Conservation (phyloP, 176 grass and related monocot species). For the Leersia perrieri region DNA sequence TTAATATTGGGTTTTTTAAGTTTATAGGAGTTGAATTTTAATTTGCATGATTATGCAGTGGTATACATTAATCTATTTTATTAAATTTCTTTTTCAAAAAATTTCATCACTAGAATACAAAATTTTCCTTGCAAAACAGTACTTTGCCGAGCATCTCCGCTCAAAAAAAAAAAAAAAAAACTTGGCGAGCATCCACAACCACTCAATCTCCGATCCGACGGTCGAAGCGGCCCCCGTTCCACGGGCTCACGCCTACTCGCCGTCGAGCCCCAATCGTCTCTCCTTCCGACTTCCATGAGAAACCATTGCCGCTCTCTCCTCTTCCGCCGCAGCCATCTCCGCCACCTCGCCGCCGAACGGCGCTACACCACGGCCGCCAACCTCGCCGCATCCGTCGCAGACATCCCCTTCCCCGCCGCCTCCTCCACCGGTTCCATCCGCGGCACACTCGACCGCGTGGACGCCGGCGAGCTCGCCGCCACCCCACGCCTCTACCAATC, state of each 20-base stretch:
- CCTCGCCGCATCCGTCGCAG: background rate
- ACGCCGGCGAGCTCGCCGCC: constrained; percentile 32
- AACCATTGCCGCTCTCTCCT: background rate
- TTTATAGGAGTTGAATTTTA: too few relatives aligned
- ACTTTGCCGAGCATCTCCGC: too few relatives aligned
- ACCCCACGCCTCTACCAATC: constrained; percentile 36
- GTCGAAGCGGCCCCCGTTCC: too few relatives aligned
- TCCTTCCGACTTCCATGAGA: background rate
- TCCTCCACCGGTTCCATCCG: background rate
- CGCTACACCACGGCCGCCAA: background rate
- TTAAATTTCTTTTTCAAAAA: too few relatives aligned
- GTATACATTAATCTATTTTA: too few relatives aligned
- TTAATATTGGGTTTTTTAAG: too few relatives aligned
- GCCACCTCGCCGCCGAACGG: background rate
- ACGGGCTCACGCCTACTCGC: background rate
- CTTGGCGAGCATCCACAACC: too few relatives aligned
- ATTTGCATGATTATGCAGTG: too few relatives aligned
- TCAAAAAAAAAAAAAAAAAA: too few relatives aligned
- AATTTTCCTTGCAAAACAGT: too few relatives aligned
- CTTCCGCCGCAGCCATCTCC: background rate
- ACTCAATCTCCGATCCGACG: too few relatives aligned
- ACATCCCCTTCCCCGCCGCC: background rate
- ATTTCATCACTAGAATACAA: too few relatives aligned
- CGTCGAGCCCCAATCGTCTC: background rate
- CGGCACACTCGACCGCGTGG: constrained; percentile 32